phyloP scores from a whole-genome alignment of 106 monocot genomes.

The Platanthera guangdongensis region DNA sequence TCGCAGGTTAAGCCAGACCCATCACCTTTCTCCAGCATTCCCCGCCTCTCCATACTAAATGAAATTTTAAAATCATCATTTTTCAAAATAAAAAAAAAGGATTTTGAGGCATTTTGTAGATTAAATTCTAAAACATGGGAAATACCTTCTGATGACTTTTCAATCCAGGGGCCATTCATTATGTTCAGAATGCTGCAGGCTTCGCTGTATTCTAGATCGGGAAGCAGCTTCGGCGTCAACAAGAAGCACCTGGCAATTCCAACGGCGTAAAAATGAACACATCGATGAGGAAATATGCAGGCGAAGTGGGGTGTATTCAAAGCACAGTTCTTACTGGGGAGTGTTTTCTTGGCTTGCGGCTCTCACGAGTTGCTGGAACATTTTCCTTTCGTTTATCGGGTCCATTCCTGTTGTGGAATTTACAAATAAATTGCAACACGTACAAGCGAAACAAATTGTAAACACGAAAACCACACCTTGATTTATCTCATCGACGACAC shows the following conservation, averaged over 20 bases:
- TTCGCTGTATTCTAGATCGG: slow-evolving; percentile 89
- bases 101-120: neutral
- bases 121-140: neutral
- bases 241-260: slow-evolving; percentile 65
- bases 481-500: slow-evolving; percentile 98
- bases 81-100: neutral
- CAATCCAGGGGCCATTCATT: slow-evolving; percentile 99
- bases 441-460: neutral
- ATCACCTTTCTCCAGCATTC: slow-evolving; percentile 59
- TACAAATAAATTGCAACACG: neutral
- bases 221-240: slow-evolving; percentile 86
- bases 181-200: slow-evolving; percentile 95
- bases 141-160: slow-evolving; percentile 77
- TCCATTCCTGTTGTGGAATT: slow-evolving; percentile 68
- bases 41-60: slow-evolving; percentile 59
- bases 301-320: neutral
- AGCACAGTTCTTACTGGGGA: slow-evolving; percentile 63
- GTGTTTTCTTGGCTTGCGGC: slow-evolving; percentile 87
- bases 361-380: slow-evolving; percentile 99
- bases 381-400: slow-evolving; percentile 94
- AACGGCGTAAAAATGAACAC: neutral
- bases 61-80: neutral
- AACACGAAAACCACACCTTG: slow-evolving; percentile 42
- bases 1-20: slow-evolving; percentile 16
- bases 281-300: neutral